Percentiles rank a stretch among this genome's conserved stretches.
phyloP scores from a whole-genome alignment of 2,329 filamentous ascomycete genomes.

The Lasiodiplodia theobromae region DNA sequence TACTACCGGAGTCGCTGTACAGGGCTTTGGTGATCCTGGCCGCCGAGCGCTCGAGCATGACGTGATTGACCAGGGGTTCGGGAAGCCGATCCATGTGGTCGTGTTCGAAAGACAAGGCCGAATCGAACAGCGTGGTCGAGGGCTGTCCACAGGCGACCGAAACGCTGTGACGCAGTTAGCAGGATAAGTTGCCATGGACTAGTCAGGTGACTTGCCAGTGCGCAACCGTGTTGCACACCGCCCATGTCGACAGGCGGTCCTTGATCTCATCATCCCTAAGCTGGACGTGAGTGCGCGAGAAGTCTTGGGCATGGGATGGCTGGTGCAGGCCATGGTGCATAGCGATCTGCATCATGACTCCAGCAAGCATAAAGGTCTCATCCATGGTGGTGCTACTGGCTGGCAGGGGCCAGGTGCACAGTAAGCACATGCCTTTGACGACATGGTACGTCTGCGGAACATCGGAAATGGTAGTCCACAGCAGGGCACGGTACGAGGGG shows the following conservation, averaged over 20 bases:
- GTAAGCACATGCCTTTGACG: slow-evolving; percentile 79
- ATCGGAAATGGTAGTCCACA: slow-evolving; percentile 79
- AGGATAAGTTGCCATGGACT: slow-evolving; percentile 26
- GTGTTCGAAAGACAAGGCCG: slow-evolving; percentile 62
- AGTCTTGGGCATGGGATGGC: slow-evolving; percentile 83
- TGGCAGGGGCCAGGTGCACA: slow-evolving; percentile 83
- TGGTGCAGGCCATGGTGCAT: slow-evolving; percentile 84
- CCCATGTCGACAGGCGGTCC: slow-evolving; percentile 82
- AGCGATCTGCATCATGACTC: slow-evolving; percentile 86
- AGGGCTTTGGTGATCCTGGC: slow-evolving; percentile 30
- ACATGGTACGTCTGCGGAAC: slow-evolving; percentile 81
- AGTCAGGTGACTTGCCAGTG: slow-evolving; percentile 61
- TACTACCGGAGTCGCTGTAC: slow-evolving; percentile 30
- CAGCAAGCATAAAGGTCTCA: slow-evolving; percentile 80
- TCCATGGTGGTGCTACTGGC: slow-evolving; percentile 82
- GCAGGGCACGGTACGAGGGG: slow-evolving; percentile 69
- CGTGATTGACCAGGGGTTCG: slow-evolving; percentile 25
- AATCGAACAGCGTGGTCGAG: slow-evolving; percentile 78
- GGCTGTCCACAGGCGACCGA: slow-evolving; percentile 87
- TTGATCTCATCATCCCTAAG: slow-evolving; percentile 80
- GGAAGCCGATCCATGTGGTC: slow-evolving; percentile 44
- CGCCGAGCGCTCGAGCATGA: slow-evolving; percentile 30
- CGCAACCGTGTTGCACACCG: slow-evolving; percentile 83
- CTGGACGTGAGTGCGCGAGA: slow-evolving; percentile 76
- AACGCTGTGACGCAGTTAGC: slow-evolving; percentile 57